Conservation (phyloP, 257 asterid species). For the Plantago elongata region DNA sequence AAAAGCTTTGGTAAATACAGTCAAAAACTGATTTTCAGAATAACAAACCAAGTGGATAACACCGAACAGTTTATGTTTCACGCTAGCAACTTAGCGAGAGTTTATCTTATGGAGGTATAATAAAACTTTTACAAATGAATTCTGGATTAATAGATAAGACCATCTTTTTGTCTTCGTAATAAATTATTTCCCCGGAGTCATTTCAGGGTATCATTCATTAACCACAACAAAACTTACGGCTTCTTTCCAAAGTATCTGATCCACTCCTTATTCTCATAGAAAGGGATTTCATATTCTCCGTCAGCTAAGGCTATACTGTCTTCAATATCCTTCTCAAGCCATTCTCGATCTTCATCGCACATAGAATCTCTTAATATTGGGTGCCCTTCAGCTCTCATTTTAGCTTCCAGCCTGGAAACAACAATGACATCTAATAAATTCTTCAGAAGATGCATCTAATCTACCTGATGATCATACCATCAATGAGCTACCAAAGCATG, state of each 20-base stretch:
- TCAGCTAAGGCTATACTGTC: conserved; percentile 57
- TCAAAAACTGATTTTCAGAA: background rate
- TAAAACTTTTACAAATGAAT: too few species aligned
- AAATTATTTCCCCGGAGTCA: too few species aligned
- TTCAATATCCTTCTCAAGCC: conserved; percentile 97
- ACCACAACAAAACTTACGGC: conserved; percentile 62
- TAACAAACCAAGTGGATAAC: conserved; percentile 1
- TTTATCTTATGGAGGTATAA: too few species aligned
- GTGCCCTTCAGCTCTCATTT: conserved; percentile 89
- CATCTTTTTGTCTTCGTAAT: too few species aligned
- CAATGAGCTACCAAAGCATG: conserved; percentile 10
- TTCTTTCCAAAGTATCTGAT: conserved; percentile 55
- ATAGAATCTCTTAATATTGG: conserved; percentile 78
- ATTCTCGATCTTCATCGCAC: conserved; percentile 89
- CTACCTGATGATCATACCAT: conserved; percentile 6
- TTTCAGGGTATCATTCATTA: too few species aligned
- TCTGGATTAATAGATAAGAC: too few species aligned
- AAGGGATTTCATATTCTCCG: conserved; percentile 68
- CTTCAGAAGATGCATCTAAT: conserved; percentile 15
- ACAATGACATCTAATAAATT: conserved; percentile 16
- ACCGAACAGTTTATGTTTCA: background rate
- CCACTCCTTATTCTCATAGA: conserved; percentile 82
- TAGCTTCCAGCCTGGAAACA: conserved; percentile 70
- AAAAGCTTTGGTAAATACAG: background rate
- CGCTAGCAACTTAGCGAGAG: too few species aligned